Conservation (phyloP, 345 rosid species). For the Acer negundo region DNA sequence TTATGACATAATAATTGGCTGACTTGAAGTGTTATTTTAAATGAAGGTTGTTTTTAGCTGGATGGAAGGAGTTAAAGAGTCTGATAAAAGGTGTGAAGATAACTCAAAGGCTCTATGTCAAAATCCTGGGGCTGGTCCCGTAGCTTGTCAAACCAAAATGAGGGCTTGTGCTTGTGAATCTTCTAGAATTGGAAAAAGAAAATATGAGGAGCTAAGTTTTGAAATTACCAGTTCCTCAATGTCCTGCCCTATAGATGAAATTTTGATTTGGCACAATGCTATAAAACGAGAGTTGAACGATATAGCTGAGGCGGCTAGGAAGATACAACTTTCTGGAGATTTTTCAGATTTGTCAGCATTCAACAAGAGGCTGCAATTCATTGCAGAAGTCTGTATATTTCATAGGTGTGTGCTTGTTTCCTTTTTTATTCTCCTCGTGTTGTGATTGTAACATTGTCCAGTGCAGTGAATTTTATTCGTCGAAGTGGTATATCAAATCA, state of each 20-base stretch:
- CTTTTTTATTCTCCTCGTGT: not conserved
- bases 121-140: conserved; percentile 21
- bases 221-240: conserved; percentile 26
- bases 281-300: conserved; percentile 52
- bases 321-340: conserved; percentile 50
- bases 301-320: conserved; percentile 53
- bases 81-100: conserved; percentile 33
- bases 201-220: conserved; percentile 39
- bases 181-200: conserved; percentile 48
- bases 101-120: conserved; percentile 19
- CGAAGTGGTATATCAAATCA: not conserved
- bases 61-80: conserved; percentile 47
- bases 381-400: conserved; percentile 66
- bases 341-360: conserved; percentile 51
- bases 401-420: conserved; percentile 45
- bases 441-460: not conserved
- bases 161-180: conserved; percentile 42
- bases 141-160: conserved; percentile 24
- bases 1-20: conserved; percentile 8
- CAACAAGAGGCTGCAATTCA: conserved; percentile 59
- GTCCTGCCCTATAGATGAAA: conserved; percentile 55
- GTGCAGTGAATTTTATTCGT: not conserved
- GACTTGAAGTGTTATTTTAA: conserved; percentile 23
- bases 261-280: conserved; percentile 65
- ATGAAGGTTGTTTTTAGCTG: conserved; percentile 56